A percentile compares a stretch with the other conserved stretches of the same genome.
phyloP scores from a whole-genome alignment of 1,139 yeast species.

The Debaryomyces sp. region DNA sequence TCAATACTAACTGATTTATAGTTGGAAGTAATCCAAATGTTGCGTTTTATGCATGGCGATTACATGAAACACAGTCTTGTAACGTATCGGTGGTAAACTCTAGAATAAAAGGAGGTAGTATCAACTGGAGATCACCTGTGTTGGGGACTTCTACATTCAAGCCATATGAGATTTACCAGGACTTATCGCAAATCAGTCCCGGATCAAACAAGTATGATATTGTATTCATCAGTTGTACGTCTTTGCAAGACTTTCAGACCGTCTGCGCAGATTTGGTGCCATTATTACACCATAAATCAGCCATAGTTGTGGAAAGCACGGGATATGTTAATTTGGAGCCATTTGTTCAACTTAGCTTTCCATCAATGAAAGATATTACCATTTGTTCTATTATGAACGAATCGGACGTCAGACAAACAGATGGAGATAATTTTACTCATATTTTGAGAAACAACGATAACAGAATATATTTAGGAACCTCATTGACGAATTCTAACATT shows the following conservation, averaged over 20 bases:
- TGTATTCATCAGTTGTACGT: slow-evolving; percentile 36
- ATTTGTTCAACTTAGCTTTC: slow-evolving; percentile 48
- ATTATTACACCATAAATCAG: slow-evolving; percentile 36
- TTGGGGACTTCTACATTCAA: slow-evolving; percentile 22
- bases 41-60: slow-evolving; percentile 54
- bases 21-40: slow-evolving; percentile 54
- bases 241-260: slow-evolving; percentile 47
- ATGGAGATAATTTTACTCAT: slow-evolving; percentile 28
- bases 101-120: slow-evolving; percentile 11
- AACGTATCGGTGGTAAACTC: slow-evolving; percentile 40
- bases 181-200: slow-evolving; percentile 21
- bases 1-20: slow-evolving; percentile 20
- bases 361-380: slow-evolving; percentile 35
- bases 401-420: slow-evolving; percentile 54
- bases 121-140: slow-evolving; percentile 16
- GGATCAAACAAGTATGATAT: slow-evolving; percentile 32
- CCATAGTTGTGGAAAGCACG: slow-evolving; percentile 65
- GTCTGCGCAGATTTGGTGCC: slow-evolving; percentile 30
- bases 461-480: slow-evolving; percentile 44
- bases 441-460: slow-evolving; percentile 34
- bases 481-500: slow-evolving; percentile 17
- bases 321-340: slow-evolving; percentile 75
- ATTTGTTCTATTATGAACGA: slow-evolving; percentile 67
- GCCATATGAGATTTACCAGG: slow-evolving; percentile 25
- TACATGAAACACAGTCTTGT: slow-evolving; percentile 40